phyloP scores from a whole-genome alignment of 148 eudicot species.

The Diospyros kaki region DNA sequence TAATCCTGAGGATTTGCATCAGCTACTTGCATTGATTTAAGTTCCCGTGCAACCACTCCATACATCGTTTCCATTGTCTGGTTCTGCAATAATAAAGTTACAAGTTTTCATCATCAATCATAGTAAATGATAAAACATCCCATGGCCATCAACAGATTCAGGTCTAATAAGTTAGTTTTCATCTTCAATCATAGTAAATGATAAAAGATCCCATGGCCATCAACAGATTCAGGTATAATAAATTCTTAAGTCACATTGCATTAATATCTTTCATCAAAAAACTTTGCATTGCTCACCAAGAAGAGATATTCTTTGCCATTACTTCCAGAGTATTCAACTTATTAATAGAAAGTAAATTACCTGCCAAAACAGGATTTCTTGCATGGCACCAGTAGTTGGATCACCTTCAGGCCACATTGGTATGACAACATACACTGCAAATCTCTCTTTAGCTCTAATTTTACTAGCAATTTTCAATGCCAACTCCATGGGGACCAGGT shows the following conservation, averaged over 20 bases:
- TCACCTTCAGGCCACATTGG: conserved; percentile 99
- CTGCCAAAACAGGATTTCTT: conserved; percentile 99
- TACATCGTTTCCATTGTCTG: conserved; percentile 97
- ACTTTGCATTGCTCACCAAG: neutral
- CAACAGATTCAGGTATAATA: no score
- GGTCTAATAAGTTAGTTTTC: neutral
- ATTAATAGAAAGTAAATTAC: conserved; percentile 29
- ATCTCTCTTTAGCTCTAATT: conserved; percentile 86
- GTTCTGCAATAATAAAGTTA: conserved; percentile 39
- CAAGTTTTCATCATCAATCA: neutral
- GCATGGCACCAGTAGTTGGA: conserved; percentile 73
- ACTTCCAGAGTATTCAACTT: neutral
- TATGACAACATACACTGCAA: conserved; percentile 79
- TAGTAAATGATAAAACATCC: neutral
- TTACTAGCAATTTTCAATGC: conserved; percentile 81
- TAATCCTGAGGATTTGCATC: conserved; percentile 72
- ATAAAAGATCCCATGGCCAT: no score
- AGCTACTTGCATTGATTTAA: conserved; percentile 55
- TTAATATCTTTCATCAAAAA: neutral
- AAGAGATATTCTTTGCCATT: neutral
- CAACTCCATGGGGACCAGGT: conserved; percentile 93
- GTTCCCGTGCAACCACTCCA: conserved; percentile 59
- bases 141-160: no score
- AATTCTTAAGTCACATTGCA: no score
- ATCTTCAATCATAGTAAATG: neutral